Evolutionary conservation across 2,329 filamentous ascomycete species (phyloP).

Genomic region (Alternaria ventricosa): DNA sequence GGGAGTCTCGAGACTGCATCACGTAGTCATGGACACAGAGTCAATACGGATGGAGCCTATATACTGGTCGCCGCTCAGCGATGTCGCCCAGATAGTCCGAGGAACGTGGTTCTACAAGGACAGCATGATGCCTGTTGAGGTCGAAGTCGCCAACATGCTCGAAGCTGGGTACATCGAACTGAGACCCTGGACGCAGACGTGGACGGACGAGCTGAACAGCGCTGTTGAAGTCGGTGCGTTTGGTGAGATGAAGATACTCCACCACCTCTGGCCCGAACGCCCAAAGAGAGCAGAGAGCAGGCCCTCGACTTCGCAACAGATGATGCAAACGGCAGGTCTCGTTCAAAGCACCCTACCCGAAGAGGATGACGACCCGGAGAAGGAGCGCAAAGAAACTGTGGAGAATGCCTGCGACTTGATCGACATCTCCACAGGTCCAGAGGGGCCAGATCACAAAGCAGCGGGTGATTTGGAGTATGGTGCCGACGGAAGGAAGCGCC

Average conservation of each 20-base stretch:
- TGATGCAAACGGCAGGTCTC: conserved; percentile 35
- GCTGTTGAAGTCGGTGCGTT: conserved; percentile 87
- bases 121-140: conserved; percentile 88
- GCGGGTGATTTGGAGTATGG: conserved; percentile 51
- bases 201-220: conserved; percentile 88
- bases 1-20: conserved; percentile 86
- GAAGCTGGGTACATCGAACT: conserved; percentile 90
- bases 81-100: conserved; percentile 79
- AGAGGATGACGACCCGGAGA: conserved; percentile 51
- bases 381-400: conserved; percentile 51
- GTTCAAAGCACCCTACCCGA: conserved; percentile 44
- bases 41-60: conserved; percentile 84
- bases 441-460: conserved; percentile 57
- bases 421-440: conserved; percentile 55
- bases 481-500: conserved; percentile 58
- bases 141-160: conserved; percentile 85
- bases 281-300: conserved; percentile 59
- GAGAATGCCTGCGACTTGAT: conserved; percentile 57
- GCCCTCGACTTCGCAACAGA: conserved; percentile 47
- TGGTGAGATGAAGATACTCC: conserved; percentile 89
- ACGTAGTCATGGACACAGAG: conserved; percentile 76
- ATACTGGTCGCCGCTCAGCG: conserved; percentile 95
- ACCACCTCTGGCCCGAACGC: conserved; percentile 79
- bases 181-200: conserved; percentile 88
- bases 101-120: conserved; percentile 98